Percentiles rank a stretch among this genome's conserved stretches.
phyloP scores from a whole-genome alignment of 495 filamentous ascomycete genomes.

The Trichoderma reesei region DNA sequence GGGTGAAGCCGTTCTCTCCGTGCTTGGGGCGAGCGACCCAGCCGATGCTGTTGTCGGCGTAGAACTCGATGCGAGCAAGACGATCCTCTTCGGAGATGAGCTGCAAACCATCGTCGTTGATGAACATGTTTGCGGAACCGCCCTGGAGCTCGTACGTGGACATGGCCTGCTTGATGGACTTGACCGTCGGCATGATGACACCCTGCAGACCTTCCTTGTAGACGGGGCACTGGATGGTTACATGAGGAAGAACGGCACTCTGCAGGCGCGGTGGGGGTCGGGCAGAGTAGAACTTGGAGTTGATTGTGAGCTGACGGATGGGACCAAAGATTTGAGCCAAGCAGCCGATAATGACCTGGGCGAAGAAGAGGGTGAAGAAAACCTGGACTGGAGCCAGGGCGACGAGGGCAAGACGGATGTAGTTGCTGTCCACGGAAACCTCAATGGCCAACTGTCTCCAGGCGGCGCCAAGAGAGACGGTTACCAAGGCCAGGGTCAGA shows the following conservation, averaged over 20 bases:
- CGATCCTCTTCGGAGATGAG: slow-evolving; percentile 57
- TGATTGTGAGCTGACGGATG: slow-evolving; percentile 57
- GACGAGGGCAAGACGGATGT: slow-evolving; percentile 50
- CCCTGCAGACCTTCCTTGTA: slow-evolving; percentile 60
- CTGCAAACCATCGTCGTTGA: slow-evolving; percentile 74
- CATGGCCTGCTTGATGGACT: slow-evolving; percentile 62
- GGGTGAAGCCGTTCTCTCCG: slow-evolving; percentile 50
- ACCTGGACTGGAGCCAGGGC: slow-evolving; percentile 58
- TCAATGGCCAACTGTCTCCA: slow-evolving; percentile 58
- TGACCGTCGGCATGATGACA: slow-evolving; percentile 59
- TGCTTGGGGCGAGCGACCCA: slow-evolving; percentile 66
- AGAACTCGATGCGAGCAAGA: slow-evolving; percentile 55
- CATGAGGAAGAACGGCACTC: slow-evolving; percentile 46
- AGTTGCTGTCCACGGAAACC: slow-evolving; percentile 51
- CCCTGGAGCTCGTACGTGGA: slow-evolving; percentile 73
- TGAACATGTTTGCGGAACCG: slow-evolving; percentile 69
- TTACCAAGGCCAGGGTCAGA: slow-evolving; percentile 52
- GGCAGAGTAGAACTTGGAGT: slow-evolving; percentile 73
- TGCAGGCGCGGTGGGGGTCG: slow-evolving; percentile 48
- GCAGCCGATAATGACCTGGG: slow-evolving; percentile 63
- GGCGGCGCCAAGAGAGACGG: slow-evolving; percentile 54
- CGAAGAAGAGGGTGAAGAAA: slow-evolving; percentile 73
- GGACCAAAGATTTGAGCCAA: slow-evolving; percentile 67
- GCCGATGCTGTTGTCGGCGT: slow-evolving; percentile 65
- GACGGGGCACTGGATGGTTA: slow-evolving; percentile 63